Percentiles rank a stretch among this genome's conserved stretches.
Evolutionary conservation across 352 stramenopile genomes (phyloP).

Genomic region (Globisporangium mamillatum): DNA sequence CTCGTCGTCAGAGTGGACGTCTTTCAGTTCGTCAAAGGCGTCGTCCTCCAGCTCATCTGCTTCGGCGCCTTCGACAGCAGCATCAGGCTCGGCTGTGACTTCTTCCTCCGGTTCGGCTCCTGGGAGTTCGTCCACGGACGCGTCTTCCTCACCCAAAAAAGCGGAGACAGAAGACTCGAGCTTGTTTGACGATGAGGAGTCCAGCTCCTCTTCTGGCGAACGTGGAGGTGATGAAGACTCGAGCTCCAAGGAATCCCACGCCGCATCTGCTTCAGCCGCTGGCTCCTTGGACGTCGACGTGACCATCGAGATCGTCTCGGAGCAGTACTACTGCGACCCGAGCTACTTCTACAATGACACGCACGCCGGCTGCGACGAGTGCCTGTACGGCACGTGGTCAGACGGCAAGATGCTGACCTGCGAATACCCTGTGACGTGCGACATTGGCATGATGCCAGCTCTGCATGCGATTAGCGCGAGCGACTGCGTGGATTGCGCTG

Average conservation of each 20-base stretch:
- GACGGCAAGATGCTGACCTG: constrained; percentile 39
- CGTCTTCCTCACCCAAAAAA: neutral
- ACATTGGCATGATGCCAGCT: constrained; percentile 23
- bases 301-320: constrained; percentile 11
- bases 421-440: constrained; percentile 34
- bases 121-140: neutral
- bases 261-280: neutral
- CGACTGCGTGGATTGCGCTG: constrained; percentile 30
- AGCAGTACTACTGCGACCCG: constrained; percentile 26
- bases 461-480: constrained; percentile 25
- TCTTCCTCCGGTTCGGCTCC: neutral
- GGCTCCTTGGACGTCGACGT: constrained; percentile 6
- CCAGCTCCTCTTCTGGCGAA: neutral
- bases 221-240: neutral
- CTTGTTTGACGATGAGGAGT: neutral
- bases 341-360: constrained; percentile 40
- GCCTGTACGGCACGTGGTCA: constrained; percentile 43
- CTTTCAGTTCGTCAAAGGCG: neutral
- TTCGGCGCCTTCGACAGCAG: no score
- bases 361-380: constrained; percentile 26
- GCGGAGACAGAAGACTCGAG: neutral
- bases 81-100: neutral
- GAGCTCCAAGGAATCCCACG: neutral
- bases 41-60: neutral
- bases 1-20: neutral